Conservation (phyloP, 75 land plant species). For the Gnetum montanum region DNA sequence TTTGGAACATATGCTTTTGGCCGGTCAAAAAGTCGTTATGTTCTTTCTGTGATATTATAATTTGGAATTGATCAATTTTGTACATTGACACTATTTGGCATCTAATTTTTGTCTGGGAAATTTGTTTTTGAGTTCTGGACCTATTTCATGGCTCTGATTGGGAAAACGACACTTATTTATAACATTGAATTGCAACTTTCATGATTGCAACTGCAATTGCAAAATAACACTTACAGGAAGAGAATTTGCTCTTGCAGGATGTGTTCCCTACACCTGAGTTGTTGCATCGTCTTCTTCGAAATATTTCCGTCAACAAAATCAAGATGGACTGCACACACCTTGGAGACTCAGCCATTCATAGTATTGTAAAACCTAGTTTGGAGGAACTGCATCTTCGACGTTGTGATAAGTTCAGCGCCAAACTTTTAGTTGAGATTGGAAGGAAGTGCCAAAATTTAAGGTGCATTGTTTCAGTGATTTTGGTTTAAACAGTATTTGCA, state of each 20-base stretch:
- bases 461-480: too few species aligned
- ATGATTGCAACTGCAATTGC: too few species aligned
- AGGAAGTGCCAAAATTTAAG: constrained; percentile 41
- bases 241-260: constrained; percentile 53
- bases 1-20: too few species aligned
- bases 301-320: constrained; percentile 41
- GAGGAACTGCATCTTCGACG: constrained; percentile 52
- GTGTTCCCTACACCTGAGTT: constrained; percentile 31
- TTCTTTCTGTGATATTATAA: too few species aligned
- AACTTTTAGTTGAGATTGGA: constrained; percentile 56
- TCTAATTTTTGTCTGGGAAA: too few species aligned
- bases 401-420: constrained; percentile 59
- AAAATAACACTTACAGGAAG: too few species aligned
- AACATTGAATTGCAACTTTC: too few species aligned
- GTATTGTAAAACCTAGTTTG: constrained; percentile 44
- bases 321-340: constrained; percentile 65
- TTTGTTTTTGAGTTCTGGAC: too few species aligned
- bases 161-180: background rate
- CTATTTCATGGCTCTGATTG: too few species aligned
- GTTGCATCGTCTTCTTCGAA: constrained; percentile 52
- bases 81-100: too few species aligned
- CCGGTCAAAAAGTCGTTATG: too few species aligned
- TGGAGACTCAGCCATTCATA: constrained; percentile 39
- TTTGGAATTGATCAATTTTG: too few species aligned
- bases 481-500: background rate